A percentile compares a stretch with the other conserved stretches of the same genome.
Conservation (phyloP, 129 eudicot species). For the Dittrichia graveolens region DNA sequence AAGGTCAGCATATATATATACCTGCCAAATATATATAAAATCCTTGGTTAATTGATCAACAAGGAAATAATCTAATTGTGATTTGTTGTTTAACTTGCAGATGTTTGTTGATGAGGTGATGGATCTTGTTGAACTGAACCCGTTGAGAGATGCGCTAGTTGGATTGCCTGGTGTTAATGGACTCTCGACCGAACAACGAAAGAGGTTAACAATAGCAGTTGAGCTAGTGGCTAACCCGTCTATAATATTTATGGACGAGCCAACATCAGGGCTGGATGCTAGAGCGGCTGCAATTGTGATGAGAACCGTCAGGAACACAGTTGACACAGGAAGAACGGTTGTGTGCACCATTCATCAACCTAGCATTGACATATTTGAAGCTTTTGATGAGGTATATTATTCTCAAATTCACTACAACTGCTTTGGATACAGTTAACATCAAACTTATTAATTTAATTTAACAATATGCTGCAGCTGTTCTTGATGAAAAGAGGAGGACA, state of each 20-base stretch:
- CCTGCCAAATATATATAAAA: background rate
- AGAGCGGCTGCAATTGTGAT: slow-evolving; percentile 68
- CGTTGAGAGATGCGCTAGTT: slow-evolving; percentile 53
- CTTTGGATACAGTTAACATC: background rate
- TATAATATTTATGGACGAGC: slow-evolving; percentile 63
- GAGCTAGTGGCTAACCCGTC: slow-evolving; percentile 66
- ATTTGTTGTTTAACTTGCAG: slow-evolving; percentile 30
- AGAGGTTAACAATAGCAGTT: slow-evolving; percentile 74
- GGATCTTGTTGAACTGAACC: slow-evolving; percentile 70
- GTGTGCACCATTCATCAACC: slow-evolving; percentile 75
- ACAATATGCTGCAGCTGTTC: slow-evolving; percentile 50
- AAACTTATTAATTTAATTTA: background rate
- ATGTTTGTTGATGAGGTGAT: slow-evolving; percentile 82
- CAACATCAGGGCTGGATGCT: slow-evolving; percentile 64
- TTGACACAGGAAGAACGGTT: slow-evolving; percentile 64
- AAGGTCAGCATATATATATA: slow-evolving; percentile 43
- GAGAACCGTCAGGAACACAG: slow-evolving; percentile 64
- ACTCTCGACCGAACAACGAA: slow-evolving; percentile 82
- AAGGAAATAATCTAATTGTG: background rate
- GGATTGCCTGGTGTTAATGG: slow-evolving; percentile 84
- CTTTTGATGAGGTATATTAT: slow-evolving; percentile 57
- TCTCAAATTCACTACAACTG: background rate
- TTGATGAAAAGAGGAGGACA: slow-evolving; percentile 85
- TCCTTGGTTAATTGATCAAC: background rate
- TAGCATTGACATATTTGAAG: slow-evolving; percentile 65